Evolutionary conservation across 371 early-diverging fungal species (phyloP), one percentile per base, ranked within the genome.

Genomic region (Encephalitozoon hellem): DNA sequence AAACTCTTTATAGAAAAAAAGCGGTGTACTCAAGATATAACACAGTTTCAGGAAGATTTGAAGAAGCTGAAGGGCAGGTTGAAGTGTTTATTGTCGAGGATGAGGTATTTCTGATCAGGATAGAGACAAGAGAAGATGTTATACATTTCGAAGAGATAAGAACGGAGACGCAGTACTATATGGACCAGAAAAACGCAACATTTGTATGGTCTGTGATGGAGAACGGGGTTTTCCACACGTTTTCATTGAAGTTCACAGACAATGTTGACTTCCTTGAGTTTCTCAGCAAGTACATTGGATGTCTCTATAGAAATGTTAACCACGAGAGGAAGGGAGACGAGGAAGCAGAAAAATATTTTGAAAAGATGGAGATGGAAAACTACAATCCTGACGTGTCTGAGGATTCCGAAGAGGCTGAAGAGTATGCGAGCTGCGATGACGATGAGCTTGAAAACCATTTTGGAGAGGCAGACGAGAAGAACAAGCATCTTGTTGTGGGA

Each of bases 201-300:
- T 84, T 86, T 79, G 83, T 84, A 9, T 86, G 84, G 84, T 77
- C 79, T 42, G 74, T 79, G 6, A 47, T 52, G 26, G 72, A 72
- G 28, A 71, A 80, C 5, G 49, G 52, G 12, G 53, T 12, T 18
- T 80, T 76, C 66, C 53, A 74, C 30, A 81, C 84, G 34, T 84
- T 81, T 67, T 49, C 72, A n/a, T n/a, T 84, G 11, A 64, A 41
- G 21, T 86, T 86, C 77, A 18, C 32, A 18, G 53, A 72, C 11
- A 76, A 77, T 42, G 49, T 81, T 9, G 63, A 73, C 0, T 82
- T 83, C 71, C 74, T 83, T 38, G 73, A 83, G 43, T 86, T 86
- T 76, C 15, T 81, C 34, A 74, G 79, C 34, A 72, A 75, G 32
- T 86, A 80, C 65, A 45, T 82, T 4, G 52, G 49, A 23, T 69